phyloP scores from a whole-genome alignment of 768 basidiomycete genomes.

The Tulasnella sp. region DNA sequence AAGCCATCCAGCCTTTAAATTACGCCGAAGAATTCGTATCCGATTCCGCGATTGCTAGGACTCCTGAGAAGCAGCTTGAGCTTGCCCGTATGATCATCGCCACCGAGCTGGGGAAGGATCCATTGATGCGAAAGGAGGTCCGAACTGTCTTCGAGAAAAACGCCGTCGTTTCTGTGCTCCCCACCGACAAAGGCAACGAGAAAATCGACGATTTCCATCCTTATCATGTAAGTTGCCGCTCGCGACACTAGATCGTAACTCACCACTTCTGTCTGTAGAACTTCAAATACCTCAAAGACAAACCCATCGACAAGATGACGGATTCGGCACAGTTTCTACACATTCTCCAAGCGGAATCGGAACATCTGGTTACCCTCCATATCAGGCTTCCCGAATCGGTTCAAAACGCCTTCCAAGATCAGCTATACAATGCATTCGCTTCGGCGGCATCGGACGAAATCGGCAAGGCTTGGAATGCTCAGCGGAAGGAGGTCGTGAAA shows the following conservation, averaged over 20 bases:
- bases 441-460: conserved; percentile 78
- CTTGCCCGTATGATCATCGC: conserved; percentile 73
- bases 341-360: conserved; percentile 82
- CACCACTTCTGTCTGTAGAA: conserved; percentile 37
- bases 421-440: conserved; percentile 66
- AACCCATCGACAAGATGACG: conserved; percentile 57
- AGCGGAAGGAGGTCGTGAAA: conserved; percentile 64
- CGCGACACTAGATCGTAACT: conserved; percentile 21
- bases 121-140: conserved; percentile 65
- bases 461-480: conserved; percentile 82
- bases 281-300: conserved; percentile 87
- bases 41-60: conserved; percentile 30
- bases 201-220: conserved; percentile 37
- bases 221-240: conserved; percentile 30
- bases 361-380: conserved; percentile 67
- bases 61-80: conserved; percentile 55
- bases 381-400: conserved; percentile 53
- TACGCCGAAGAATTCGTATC: conserved; percentile 82
- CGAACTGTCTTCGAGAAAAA: conserved; percentile 62
- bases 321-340: conserved; percentile 72
- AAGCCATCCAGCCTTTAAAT: conserved; percentile 60
- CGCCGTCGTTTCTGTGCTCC: conserved; percentile 64
- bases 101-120: conserved; percentile 88
- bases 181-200: conserved; percentile 68
- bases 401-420: conserved; percentile 55